These are phyloP conservation scores for Helminthosporium solani DNA, from an alignment of 2,329 filamentous ascomycete genomes.

Conservation along the genomic window DNA sequence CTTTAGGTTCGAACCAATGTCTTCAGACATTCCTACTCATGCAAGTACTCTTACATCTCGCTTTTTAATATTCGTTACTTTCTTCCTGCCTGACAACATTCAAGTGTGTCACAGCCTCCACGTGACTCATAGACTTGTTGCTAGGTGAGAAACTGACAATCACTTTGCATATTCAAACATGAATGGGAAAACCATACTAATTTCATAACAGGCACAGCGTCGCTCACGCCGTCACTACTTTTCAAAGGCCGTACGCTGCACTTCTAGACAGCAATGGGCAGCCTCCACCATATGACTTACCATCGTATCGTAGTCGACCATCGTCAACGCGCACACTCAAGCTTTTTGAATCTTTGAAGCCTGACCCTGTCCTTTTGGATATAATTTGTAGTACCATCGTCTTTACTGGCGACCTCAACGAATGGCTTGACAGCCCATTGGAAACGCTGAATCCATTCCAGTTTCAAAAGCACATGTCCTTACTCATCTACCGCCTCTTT, in stretches of 20 bases:
- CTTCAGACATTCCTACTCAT: conserved; percentile 36
- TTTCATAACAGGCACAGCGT: conserved; percentile 30
- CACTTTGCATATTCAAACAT: too few relatives aligned
- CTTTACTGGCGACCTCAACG: conserved; percentile 22
- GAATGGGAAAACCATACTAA: conserved; percentile 7
- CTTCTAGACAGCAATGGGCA: conserved; percentile 19
- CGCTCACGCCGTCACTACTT: conserved; percentile 33
- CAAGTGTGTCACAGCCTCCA: too few relatives aligned
- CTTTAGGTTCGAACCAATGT: conserved; percentile 27
- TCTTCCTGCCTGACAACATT: neutral
- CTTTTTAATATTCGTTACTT: neutral
- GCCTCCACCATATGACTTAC: conserved; percentile 24
- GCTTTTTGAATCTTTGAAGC: conserved; percentile 20
- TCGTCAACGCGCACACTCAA: conserved; percentile 17
- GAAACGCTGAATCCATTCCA: conserved; percentile 27
- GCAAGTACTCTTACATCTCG: conserved; percentile 19
- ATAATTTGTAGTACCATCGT: conserved; percentile 20
- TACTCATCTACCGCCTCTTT: conserved; percentile 29
- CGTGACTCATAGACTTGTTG: too few relatives aligned
- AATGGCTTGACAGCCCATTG: conserved; percentile 20
- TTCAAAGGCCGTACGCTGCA: conserved; percentile 31
- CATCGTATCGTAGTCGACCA: conserved; percentile 15
- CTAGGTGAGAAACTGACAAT: too few relatives aligned
- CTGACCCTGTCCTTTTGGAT: conserved; percentile 18
- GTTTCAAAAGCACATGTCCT: conserved; percentile 31